A percentile compares a stretch with the other conserved stretches of the same genome.
Evolutionary conservation across 2,329 filamentous ascomycete species (phyloP).

Genomic region (Fusarium vanettenii): DNA sequence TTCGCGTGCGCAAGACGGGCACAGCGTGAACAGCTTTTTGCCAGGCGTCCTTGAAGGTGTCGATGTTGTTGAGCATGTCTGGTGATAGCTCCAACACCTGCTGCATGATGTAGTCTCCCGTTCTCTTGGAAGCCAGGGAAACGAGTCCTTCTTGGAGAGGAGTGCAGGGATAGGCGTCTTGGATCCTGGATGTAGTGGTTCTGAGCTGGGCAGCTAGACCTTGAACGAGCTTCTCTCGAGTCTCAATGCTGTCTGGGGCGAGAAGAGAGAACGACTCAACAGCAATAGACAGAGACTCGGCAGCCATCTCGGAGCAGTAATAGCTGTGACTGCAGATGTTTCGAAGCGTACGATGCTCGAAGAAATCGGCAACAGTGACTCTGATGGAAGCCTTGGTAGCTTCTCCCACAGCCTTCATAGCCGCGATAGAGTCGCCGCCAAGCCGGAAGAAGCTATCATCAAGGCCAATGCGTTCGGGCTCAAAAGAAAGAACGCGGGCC

Average conservation of each 20-base stretch:
- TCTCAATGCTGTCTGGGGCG: slow-evolving; percentile 44
- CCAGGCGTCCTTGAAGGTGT: slow-evolving; percentile 27
- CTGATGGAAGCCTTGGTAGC: slow-evolving; percentile 52
- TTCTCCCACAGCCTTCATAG: slow-evolving; percentile 61
- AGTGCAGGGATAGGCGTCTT: slow-evolving; percentile 52
- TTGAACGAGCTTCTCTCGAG: not conserved
- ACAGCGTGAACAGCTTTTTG: not conserved
- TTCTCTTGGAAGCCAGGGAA: slow-evolving; percentile 40
- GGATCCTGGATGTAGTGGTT: slow-evolving; percentile 14
- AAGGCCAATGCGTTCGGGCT: slow-evolving; percentile 48
- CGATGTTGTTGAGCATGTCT: not conserved
- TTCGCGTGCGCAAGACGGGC: slow-evolving; percentile 57
- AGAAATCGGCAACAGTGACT: slow-evolving; percentile 59
- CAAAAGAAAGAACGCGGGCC: slow-evolving; percentile 49
- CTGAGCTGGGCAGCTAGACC: not conserved
- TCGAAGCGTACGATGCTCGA: slow-evolving; percentile 33
- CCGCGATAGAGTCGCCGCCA: slow-evolving; percentile 60
- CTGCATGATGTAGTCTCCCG: slow-evolving; percentile 31
- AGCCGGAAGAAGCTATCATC: slow-evolving; percentile 62
- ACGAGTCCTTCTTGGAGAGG: slow-evolving; percentile 51
- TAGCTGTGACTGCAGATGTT: not conserved
- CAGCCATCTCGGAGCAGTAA: slow-evolving; percentile 36
- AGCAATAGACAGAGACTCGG: slow-evolving; percentile 53
- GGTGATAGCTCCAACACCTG: slow-evolving; percentile 11
- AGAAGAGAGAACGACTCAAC: slow-evolving; percentile 61